Evolutionary conservation across 129 eudicot species (phyloP).

Genomic region (Flaveria robusta): DNA sequence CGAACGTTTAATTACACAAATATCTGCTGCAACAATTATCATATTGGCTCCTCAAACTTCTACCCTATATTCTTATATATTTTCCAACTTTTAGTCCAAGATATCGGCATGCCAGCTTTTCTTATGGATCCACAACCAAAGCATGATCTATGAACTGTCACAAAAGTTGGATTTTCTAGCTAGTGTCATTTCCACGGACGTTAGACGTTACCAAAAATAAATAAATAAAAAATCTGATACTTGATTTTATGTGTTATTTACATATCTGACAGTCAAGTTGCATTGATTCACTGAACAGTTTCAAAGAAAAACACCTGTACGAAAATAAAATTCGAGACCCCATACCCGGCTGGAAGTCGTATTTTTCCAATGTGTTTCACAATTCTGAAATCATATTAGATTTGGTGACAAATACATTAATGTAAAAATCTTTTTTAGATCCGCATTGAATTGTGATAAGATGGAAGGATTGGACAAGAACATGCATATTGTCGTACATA

Average conservation of each 20-base stretch:
- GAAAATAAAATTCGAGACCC: too few species aligned
- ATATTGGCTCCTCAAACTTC: too few species aligned
- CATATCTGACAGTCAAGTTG: too few species aligned
- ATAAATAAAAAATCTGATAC: too few species aligned
- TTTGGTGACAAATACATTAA: neutral
- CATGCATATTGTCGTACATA: neutral
- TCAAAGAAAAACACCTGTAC: too few species aligned
- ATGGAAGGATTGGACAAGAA: neutral
- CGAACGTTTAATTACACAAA: too few species aligned
- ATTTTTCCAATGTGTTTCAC: neutral
- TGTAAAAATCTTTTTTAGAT: neutral
- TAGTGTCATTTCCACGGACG: too few species aligned
- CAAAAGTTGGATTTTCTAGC: constrained; percentile 4
- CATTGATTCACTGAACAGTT: too few species aligned
- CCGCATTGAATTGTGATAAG: neutral
- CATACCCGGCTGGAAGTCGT: too few species aligned
- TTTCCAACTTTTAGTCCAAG: constrained; percentile 24
- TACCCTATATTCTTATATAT: neutral
- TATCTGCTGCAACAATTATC: too few species aligned
- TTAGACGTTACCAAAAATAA: too few species aligned
- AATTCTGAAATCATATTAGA: neutral
- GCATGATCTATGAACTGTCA: constrained; percentile 27
- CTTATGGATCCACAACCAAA: constrained; percentile 9
- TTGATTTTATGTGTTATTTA: too few species aligned
- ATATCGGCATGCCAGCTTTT: constrained; percentile 20